phyloP scores from a whole-genome alignment of 2,329 filamentous ascomycete genomes.

The Aspergillus oerlinghausenensis region DNA sequence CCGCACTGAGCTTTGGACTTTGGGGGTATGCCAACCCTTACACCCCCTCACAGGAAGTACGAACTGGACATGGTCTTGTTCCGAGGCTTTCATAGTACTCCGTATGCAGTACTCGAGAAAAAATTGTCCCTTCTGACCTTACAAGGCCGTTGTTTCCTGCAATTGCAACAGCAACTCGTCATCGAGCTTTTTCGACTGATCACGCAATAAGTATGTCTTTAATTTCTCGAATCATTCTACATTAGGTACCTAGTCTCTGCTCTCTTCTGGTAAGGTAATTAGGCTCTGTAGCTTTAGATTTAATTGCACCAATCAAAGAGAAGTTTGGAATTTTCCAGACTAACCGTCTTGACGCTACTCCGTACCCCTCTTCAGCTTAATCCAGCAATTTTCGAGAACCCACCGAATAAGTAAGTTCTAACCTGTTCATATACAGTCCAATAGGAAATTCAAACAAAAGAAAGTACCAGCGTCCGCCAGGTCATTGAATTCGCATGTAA shows the following conservation, averaged over 20 bases:
- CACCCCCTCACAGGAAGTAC: neutral
- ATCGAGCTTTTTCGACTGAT: neutral
- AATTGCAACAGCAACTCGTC: too few species aligned
- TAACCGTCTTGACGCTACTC: neutral
- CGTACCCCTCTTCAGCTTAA: neutral
- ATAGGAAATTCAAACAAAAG: slow-evolving; percentile 21
- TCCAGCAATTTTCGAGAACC: neutral
- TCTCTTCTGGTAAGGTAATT: neutral
- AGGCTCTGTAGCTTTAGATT: neutral
- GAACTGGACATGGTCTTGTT: neutral
- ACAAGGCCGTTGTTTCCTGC: too few species aligned
- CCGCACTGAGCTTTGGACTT: neutral
- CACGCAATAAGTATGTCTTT: neutral
- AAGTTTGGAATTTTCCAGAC: neutral
- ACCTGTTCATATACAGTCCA: neutral
- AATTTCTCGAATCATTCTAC: neutral
- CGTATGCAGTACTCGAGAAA: too few species aligned
- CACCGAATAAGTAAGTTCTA: neutral
- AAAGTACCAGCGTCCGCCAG: slow-evolving; percentile 22
- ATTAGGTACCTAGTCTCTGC: too few species aligned
- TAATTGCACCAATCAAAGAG: neutral
- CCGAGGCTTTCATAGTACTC: neutral
- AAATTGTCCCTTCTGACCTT: too few species aligned
- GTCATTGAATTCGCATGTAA: slow-evolving; percentile 30
- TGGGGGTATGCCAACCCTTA: neutral